A percentile compares a stretch with the other conserved stretches of the same genome.
Conservation (phyloP, 305 asterid genomes). For the Solanum hybrid region DNA sequence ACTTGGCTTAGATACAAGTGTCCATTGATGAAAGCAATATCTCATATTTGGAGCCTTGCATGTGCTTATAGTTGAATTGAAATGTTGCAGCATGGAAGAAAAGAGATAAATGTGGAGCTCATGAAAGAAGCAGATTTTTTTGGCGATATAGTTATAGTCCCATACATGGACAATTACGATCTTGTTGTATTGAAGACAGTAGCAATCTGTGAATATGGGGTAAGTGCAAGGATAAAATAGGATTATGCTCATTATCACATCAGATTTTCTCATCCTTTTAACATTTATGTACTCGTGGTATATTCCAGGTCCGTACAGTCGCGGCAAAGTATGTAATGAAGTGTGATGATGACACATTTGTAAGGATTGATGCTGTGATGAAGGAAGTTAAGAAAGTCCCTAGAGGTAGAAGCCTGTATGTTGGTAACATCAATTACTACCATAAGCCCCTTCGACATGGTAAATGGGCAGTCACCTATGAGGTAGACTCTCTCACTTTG, state of each 20-base stretch:
- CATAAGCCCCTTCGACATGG: conserved; percentile 89
- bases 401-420: conserved; percentile 52
- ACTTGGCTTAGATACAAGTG: neutral
- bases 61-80: conserved; percentile 12
- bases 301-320: conserved; percentile 49
- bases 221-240: conserved; percentile 8
- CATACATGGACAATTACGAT: conserved; percentile 92
- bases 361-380: conserved; percentile 76
- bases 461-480: conserved; percentile 95
- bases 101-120: conserved; percentile 78
- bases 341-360: conserved; percentile 93
- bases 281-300: conserved; percentile 8
- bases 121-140: conserved; percentile 88
- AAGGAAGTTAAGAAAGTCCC: conserved; percentile 53
- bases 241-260: neutral
- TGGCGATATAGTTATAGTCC: conserved; percentile 85
- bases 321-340: conserved; percentile 84
- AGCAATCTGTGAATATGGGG: conserved; percentile 97
- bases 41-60: neutral
- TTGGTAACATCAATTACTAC: conserved; percentile 87
- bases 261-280: conserved; percentile 2
- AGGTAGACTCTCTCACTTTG: conserved; percentile 32
- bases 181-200: conserved; percentile 87
- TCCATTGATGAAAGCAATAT: neutral
- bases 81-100: conserved; percentile 67